These are phyloP conservation scores for Sporisorium exsertum DNA, from an alignment of 1,284 basidiomycete species.

Conservation along the genomic window DNA sequence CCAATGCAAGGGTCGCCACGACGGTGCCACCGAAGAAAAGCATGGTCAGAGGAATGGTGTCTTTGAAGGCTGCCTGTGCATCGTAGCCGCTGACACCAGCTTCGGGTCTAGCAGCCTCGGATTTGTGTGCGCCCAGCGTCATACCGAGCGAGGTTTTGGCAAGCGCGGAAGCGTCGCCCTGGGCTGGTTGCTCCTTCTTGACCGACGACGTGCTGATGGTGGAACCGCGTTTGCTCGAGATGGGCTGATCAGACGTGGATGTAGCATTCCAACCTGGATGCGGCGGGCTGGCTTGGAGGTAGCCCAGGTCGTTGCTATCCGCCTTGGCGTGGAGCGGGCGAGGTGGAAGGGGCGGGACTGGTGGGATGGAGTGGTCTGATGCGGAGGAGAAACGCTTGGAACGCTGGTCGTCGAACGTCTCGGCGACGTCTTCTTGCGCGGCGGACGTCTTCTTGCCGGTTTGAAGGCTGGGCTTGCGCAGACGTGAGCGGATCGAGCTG, in stretches of 20 bases:
- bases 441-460: conserved; percentile 9
- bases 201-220: conserved; percentile 13
- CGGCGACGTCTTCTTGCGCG: conserved; percentile 7
- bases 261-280: neutral
- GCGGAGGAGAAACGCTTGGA: conserved; percentile 32
- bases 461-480: conserved; percentile 32
- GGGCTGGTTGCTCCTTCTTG: conserved; percentile 7
- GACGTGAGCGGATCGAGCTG: conserved; percentile 29
- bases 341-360: conserved; percentile 36
- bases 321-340: conserved; percentile 3
- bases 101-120: conserved; percentile 4
- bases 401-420: conserved; percentile 12
- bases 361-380: conserved; percentile 33
- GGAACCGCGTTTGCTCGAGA: conserved; percentile 12
- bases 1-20: conserved; percentile 36
- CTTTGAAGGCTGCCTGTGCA: conserved; percentile 34
- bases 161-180: conserved; percentile 17
- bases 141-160: conserved; percentile 24
- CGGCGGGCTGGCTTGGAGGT: conserved; percentile 15
- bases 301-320: neutral
- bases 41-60: conserved; percentile 50
- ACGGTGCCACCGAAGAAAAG: conserved; percentile 52
- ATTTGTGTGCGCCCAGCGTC: conserved; percentile 22
- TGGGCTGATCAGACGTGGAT: neutral
- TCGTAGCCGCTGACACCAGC: neutral